Evolutionary conservation across 371 early-diverging fungal genomes (phyloP).

Genomic region (Conidiobolus incongruus): DNA sequence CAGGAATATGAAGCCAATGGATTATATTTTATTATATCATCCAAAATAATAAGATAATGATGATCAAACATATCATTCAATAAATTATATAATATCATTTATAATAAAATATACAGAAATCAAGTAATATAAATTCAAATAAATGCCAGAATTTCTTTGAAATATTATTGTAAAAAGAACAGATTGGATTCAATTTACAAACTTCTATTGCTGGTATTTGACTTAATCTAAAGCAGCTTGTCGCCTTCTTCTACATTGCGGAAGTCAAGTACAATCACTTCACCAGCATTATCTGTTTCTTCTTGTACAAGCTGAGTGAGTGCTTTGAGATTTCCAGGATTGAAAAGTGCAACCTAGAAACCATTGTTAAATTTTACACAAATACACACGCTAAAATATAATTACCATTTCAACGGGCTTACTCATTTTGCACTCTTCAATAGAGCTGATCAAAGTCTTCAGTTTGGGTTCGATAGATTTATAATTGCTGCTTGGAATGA

Average conservation of each 20-base stretch:
- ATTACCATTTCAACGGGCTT: constrained; percentile 63
- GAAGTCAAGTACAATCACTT: constrained; percentile 63
- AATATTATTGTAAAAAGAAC: no score
- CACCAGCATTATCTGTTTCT: constrained; percentile 71
- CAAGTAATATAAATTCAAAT: no score
- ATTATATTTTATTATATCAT: no score
- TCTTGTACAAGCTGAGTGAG: constrained; percentile 54
- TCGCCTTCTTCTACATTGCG: constrained; percentile 66
- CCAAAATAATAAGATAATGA: no score
- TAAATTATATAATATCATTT: no score
- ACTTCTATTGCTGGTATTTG: no score
- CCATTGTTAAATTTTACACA: background rate
- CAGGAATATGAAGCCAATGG: no score
- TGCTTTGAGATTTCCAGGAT: constrained; percentile 78
- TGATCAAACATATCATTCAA: no score
- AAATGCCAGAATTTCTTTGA: no score
- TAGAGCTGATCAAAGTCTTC: constrained; percentile 28
- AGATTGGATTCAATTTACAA: no score
- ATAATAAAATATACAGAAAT: no score
- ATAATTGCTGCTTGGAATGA: constrained; percentile 55
- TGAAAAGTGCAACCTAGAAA: constrained; percentile 53
- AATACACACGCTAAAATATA: constrained; percentile 2
- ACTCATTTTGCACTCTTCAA: constrained; percentile 74
- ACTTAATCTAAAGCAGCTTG: no score
- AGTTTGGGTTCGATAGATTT: constrained; percentile 69